Percentiles rank a stretch among this genome's conserved stretches.
These are phyloP conservation scores for Athelia psychrophila DNA, from an alignment of 1,284 basidiomycete species.

Conservation along the genomic window DNA sequence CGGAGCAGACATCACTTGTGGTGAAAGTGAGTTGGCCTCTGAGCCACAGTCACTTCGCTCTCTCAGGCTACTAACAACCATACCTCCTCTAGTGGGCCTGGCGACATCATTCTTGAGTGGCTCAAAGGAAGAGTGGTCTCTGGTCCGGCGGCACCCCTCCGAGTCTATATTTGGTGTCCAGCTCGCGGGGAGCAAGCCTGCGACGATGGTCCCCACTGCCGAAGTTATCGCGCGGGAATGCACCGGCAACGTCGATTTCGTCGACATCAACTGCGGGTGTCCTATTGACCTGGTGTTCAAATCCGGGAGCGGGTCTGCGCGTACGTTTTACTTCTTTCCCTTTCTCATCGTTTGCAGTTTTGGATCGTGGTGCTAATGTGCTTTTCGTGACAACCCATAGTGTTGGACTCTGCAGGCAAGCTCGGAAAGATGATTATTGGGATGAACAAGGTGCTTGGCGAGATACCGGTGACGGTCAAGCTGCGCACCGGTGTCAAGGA, in stretches of 20 bases:
- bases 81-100: slow-evolving; percentile 62
- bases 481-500: slow-evolving; percentile 91
- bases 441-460: slow-evolving; percentile 90
- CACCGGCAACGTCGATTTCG: slow-evolving; percentile 74
- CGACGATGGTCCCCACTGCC: slow-evolving; percentile 77
- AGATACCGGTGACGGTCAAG: slow-evolving; percentile 95
- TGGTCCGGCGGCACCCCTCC: slow-evolving; percentile 83
- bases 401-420: slow-evolving; percentile 82
- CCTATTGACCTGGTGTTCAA: slow-evolving; percentile 97
- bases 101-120: slow-evolving; percentile 80
- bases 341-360: not conserved
- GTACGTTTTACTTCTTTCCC: slow-evolving; percentile 41
- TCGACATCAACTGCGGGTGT: slow-evolving; percentile 96
- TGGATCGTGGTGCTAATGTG: no score
- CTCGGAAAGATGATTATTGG: slow-evolving; percentile 87
- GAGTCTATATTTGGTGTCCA: slow-evolving; percentile 94
- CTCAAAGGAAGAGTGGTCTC: slow-evolving; percentile 89
- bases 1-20: slow-evolving; percentile 94
- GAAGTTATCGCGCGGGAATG: slow-evolving; percentile 80
- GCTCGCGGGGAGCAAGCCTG: slow-evolving; percentile 76
- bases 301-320: slow-evolving; percentile 84
- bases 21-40: no score
- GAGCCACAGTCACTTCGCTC: no score
- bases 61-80: not conserved
- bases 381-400: slow-evolving; percentile 33